Percentiles rank a stretch among this genome's conserved stretches.
These are phyloP conservation scores for Mortierella antarctica DNA, from an alignment of 192 early-diverging fungal genomes.

Conservation along the genomic window DNA sequence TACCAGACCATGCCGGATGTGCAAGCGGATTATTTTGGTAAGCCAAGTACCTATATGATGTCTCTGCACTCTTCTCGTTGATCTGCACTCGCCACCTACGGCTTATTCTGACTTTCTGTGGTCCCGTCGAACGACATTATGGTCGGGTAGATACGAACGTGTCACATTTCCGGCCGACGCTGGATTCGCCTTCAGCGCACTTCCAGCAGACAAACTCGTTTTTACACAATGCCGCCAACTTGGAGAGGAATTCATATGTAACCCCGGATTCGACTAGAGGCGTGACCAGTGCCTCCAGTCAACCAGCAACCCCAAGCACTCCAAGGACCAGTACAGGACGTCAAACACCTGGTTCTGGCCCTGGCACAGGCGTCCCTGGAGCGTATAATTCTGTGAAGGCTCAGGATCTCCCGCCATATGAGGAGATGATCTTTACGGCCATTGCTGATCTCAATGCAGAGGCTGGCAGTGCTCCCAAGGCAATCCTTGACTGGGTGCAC, in stretches of 20 bases:
- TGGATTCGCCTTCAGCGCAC: neutral
- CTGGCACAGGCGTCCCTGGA: conserved; percentile 12
- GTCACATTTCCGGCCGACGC: conserved; percentile 8
- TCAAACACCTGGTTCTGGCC: conserved; percentile 8
- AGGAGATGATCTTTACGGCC: conserved; percentile 65
- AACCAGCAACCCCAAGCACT: conserved; percentile 24
- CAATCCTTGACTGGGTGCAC: conserved; percentile 58
- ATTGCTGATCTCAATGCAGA: conserved; percentile 52
- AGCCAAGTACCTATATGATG: too few relatives aligned
- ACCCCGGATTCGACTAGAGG: neutral
- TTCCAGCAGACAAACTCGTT: neutral
- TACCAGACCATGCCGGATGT: neutral
- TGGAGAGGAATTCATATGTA: neutral
- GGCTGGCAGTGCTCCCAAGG: conserved; percentile 54
- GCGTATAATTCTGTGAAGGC: conserved; percentile 29
- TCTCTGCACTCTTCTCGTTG: too few relatives aligned
- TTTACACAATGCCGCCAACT: neutral
- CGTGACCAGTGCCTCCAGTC: neutral
- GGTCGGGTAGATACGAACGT: conserved; percentile 5
- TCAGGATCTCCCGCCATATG: conserved; percentile 58
- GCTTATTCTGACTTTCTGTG: neutral
- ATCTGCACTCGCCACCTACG: neutral
- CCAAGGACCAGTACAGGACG: conserved; percentile 9
- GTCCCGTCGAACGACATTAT: neutral
- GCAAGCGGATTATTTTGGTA: conserved; percentile 44